Percentiles rank a stretch among this genome's conserved stretches.
phyloP scores from a whole-genome alignment of 2,329 filamentous ascomycete genomes.

The Cryphonectria naterciae region DNA sequence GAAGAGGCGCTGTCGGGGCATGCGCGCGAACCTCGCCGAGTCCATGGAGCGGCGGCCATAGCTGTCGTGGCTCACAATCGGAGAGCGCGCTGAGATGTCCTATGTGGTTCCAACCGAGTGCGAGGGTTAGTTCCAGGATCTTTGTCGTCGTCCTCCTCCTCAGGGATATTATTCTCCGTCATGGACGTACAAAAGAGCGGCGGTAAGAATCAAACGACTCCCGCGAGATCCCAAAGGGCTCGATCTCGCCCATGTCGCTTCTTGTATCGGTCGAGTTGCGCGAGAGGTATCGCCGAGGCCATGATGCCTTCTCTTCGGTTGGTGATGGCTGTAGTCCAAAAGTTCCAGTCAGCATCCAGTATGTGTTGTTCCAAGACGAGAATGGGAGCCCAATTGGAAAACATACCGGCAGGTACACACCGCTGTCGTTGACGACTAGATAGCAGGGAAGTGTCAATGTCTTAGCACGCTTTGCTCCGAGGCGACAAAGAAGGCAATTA shows the following conservation, averaged over 20 bases:
- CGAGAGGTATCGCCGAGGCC: slow-evolving; percentile 63
- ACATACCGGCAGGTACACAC: slow-evolving; percentile 88
- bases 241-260: slow-evolving; percentile 74
- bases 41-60: slow-evolving; percentile 79
- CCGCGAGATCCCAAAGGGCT: slow-evolving; percentile 92
- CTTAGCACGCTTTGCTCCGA: slow-evolving; percentile 5
- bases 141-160: too few relatives aligned
- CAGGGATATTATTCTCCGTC: not conserved
- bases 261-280: slow-evolving; percentile 59
- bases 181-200: slow-evolving; percentile 80
- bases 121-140: not conserved
- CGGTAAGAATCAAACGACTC: slow-evolving; percentile 98
- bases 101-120: slow-evolving; percentile 41
- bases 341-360: slow-evolving; percentile 8
- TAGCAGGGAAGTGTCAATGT: not conserved
- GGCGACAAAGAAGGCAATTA: not conserved
- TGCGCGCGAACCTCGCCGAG: slow-evolving; percentile 66
- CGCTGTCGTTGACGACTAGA: slow-evolving; percentile 91
- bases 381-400: slow-evolving; percentile 13
- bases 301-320: slow-evolving; percentile 73
- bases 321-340: slow-evolving; percentile 72
- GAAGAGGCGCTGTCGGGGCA: slow-evolving; percentile 63
- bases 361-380: not conserved
- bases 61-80: slow-evolving; percentile 63
- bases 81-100: slow-evolving; percentile 91